Conservation (phyloP, 2,329 filamentous ascomycete genomes). For the Simplicillium aogashimaense region DNA sequence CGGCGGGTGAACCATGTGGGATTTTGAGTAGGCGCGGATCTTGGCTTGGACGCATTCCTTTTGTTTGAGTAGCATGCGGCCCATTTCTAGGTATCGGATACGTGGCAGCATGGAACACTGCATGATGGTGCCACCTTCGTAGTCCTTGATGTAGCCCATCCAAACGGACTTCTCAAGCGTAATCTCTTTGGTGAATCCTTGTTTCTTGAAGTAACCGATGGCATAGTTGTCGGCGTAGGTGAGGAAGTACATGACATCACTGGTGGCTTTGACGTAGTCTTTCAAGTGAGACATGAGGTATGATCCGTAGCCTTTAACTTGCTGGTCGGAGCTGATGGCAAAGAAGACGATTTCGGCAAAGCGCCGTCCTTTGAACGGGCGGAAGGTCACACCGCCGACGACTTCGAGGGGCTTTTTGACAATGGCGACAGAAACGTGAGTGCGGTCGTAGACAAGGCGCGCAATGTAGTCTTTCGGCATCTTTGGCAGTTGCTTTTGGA, state of each 20-base stretch:
- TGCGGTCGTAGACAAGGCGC: constrained; percentile 91
- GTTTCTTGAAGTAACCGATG: constrained; percentile 98
- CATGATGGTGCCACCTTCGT: constrained; percentile 98
- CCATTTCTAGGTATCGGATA: constrained; percentile 86
- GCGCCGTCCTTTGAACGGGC: constrained; percentile 80
- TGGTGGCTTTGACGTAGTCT: constrained; percentile 95
- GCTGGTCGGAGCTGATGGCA: constrained; percentile 93
- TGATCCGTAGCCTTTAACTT: constrained; percentile 96
- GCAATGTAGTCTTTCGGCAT: constrained; percentile 99
- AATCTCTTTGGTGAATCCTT: constrained; percentile 98
- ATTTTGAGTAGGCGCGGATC: constrained; percentile 83
- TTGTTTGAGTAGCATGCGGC: constrained; percentile 92
- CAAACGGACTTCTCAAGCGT: constrained; percentile 81
- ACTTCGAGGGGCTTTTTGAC: constrained; percentile 94
- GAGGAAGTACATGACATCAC: constrained; percentile 95
- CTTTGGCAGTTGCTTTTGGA: constrained; percentile 96
- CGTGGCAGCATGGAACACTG: constrained; percentile 96
- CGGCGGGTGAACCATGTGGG: constrained; percentile 76
- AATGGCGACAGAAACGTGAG: constrained; percentile 92
- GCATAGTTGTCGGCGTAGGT: constrained; percentile 99
- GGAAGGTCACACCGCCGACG: constrained; percentile 94
- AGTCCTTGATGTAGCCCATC: constrained; percentile 99
- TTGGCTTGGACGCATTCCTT: constrained; percentile 94
- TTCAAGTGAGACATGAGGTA: constrained; percentile 98
- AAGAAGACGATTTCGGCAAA: constrained; percentile 99